A percentile compares a stretch with the other conserved stretches of the same genome.
Evolutionary conservation across 306 rosid genomes (phyloP).

Genomic region (Prunus davidiana): DNA sequence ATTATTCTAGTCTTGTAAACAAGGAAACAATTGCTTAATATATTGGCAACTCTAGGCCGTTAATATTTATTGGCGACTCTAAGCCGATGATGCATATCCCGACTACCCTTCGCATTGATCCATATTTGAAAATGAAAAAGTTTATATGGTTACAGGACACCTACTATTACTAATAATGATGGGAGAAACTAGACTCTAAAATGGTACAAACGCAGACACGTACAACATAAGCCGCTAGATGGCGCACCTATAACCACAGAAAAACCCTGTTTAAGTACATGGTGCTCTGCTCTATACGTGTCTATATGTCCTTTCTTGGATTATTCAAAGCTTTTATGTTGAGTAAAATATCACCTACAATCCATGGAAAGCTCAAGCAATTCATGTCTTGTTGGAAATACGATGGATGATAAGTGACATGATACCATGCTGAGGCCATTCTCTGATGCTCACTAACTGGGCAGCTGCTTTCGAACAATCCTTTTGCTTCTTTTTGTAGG

Average conservation of each 20-base stretch:
- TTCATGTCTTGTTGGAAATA: constrained; percentile 32
- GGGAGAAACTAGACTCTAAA: neutral
- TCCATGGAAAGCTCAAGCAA: constrained; percentile 89
- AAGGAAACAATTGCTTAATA: neutral
- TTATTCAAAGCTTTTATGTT: constrained; percentile 47
- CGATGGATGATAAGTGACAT: constrained; percentile 64
- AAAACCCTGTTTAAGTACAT: neutral
- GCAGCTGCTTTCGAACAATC: constrained; percentile 67
- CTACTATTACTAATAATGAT: neutral
- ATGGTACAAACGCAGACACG: neutral
- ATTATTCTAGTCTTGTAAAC: too few species aligned
- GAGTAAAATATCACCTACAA: constrained; percentile 60
- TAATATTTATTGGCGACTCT: too few species aligned
- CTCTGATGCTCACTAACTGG: constrained; percentile 28
- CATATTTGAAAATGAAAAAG: too few species aligned
- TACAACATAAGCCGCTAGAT: neutral
- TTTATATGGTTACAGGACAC: too few species aligned
- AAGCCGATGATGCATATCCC: too few species aligned
- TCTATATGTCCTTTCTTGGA: neutral
- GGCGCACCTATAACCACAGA: neutral
- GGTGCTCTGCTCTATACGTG: neutral
- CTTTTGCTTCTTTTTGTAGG: constrained; percentile 64
- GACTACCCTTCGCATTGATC: too few species aligned
- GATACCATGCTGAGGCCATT: constrained; percentile 91
- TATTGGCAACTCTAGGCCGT: too few species aligned